Percentiles rank a stretch among this genome's conserved stretches.
Conservation (phyloP, 2,329 filamentous ascomycete species). For the Hypoxylon sp. region DNA sequence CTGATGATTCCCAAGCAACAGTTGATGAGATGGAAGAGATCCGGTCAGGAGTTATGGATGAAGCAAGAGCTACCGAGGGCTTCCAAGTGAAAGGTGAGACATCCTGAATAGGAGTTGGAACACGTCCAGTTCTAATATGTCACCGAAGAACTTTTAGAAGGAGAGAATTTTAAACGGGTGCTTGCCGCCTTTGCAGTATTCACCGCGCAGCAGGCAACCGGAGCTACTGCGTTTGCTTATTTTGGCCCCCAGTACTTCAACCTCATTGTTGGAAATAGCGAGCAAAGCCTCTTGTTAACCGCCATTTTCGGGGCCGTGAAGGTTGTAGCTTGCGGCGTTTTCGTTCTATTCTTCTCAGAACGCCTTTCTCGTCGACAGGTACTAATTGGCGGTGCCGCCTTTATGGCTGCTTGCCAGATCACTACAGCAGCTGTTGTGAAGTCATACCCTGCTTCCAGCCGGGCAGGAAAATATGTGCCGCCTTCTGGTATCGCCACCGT, state of each 20-base stretch:
- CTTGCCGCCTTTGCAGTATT: constrained; percentile 64
- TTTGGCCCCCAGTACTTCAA: constrained; percentile 70
- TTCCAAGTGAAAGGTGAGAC: constrained; percentile 55
- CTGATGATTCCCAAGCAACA: constrained; percentile 56
- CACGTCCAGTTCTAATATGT: constrained; percentile 2
- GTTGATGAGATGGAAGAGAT: constrained; percentile 66
- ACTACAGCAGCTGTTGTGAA: constrained; percentile 63
- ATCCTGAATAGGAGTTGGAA: neutral
- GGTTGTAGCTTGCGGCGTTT: constrained; percentile 64
- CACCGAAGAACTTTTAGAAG: constrained; percentile 60
- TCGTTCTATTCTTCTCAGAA: constrained; percentile 69
- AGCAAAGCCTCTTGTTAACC: constrained; percentile 63
- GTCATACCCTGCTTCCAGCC: constrained; percentile 52
- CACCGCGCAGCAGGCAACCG: constrained; percentile 67
- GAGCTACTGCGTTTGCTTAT: constrained; percentile 68
- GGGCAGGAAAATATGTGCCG: constrained; percentile 52
- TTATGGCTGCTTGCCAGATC: constrained; percentile 64
- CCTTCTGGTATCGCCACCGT: constrained; percentile 65
- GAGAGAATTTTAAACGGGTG: constrained; percentile 62
- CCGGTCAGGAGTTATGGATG: constrained; percentile 61
- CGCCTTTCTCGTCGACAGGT: constrained; percentile 61
- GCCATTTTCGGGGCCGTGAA: constrained; percentile 69
- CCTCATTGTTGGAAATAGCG: constrained; percentile 63
- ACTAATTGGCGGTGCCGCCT: constrained; percentile 60
- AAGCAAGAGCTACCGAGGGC: constrained; percentile 61